Base-by-base conservation (phyloP, 176 grass and related monocot species). In the Alloteropsis semialata region DNA sequence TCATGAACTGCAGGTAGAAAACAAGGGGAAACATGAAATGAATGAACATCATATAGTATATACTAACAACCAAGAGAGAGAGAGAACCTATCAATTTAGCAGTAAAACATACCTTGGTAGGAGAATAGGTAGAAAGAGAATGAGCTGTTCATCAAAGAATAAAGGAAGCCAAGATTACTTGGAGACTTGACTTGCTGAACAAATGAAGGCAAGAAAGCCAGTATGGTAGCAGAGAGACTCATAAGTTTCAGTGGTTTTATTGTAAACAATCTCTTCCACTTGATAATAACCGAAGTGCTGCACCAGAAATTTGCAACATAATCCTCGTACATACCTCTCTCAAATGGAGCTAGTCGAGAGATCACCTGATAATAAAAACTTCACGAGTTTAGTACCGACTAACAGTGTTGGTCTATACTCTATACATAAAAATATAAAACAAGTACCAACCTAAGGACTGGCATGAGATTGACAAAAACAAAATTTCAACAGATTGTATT, bases 271-370 rank as follows among this genome's bases (percentile, higher is more conserved):
- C 77, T 90, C 81, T 93, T 98, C 91, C 96, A 98, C 84, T 98
- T 95, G 38, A 95, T 88, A 74, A 98, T 64, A 89, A 93, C 72
- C 3, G 92, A 98, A 70, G 92, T 95, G 87, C 84, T 93, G 76
- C 96, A 98, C 96, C 92, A 98, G 87, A 98, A 98, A 76, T 98
- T 98, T 39, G 96, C 89, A 36, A 98, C 96, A 33, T 95, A 98
- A 82, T 98, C 96, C 82, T 98, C 92, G 30, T 92, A 98, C 70
- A 98, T 76, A 43, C 96, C 96, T 86, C 96, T 91, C 79, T 98
- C 96, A 84, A 98, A 98, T 44, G 92, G 96, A 84, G 96, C 92
- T 79, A 98, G 84, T 64, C 91, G 72, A 63, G 82, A 89, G 67
- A 98, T 38, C 49, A 95, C 96, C 96, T 98, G 76, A 32, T 69